Evolutionary conservation across 306 rosid genomes (phyloP).

Genomic region (Albizia julibrissin): DNA sequence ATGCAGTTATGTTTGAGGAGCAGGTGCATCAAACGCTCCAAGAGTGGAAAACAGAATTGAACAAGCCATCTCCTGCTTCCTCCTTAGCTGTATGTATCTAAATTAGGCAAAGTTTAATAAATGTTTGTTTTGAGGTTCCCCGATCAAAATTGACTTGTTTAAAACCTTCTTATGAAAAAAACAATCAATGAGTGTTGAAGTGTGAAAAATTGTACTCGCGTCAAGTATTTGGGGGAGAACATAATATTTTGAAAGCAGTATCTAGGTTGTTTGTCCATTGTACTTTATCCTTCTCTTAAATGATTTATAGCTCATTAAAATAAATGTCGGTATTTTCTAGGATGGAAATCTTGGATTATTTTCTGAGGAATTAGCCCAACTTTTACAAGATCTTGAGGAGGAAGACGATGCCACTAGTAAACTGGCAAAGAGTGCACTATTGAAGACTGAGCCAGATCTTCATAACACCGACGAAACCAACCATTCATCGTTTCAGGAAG

Average conservation of each 20-base stretch:
- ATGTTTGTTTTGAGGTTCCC: background rate
- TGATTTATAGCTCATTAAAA: conserved; percentile 21
- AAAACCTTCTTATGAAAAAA: background rate
- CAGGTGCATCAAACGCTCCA: conserved; percentile 90
- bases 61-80: conserved; percentile 77
- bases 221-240: background rate
- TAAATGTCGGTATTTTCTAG: conserved; percentile 49
- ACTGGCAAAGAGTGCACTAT: conserved; percentile 56
- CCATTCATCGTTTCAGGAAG: conserved; percentile 57
- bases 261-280: background rate
- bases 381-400: conserved; percentile 77
- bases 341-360: conserved; percentile 81
- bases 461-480: conserved; percentile 47
- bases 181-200: background rate
- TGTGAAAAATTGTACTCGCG: background rate
- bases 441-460: conserved; percentile 58
- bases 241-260: background rate
- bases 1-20: conserved; percentile 70
- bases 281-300: conserved; percentile 6
- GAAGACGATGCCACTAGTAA: conserved; percentile 92
- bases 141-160: background rate
- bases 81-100: conserved; percentile 53
- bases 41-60: conserved; percentile 89
- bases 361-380: conserved; percentile 67
- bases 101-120: background rate